These are phyloP conservation scores for Microdochium trichocladiopsis DNA, from an alignment of 2,329 filamentous ascomycete species.

Conservation along the genomic window DNA sequence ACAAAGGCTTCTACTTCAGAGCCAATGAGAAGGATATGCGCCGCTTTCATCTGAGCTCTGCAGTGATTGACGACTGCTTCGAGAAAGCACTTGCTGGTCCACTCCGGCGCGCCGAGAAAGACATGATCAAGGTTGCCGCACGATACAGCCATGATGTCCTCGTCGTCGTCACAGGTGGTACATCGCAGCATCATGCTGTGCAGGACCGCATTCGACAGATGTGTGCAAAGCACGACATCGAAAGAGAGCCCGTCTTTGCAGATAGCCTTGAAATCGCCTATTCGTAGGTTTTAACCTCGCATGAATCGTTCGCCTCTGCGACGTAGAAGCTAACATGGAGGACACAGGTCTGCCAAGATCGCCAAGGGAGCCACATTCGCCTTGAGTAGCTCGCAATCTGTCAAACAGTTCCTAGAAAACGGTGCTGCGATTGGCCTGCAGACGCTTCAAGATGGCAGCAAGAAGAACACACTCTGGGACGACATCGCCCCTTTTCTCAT, in stretches of 20 bases:
- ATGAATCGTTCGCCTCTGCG: background rate
- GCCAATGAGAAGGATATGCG: background rate
- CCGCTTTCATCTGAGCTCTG: background rate
- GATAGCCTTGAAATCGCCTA: background rate
- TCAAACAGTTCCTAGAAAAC: constrained; percentile 4
- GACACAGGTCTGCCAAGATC: constrained; percentile 5
- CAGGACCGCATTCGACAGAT: background rate
- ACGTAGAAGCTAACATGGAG: no score
- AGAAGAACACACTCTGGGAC: constrained; percentile 2
- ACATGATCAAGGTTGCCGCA: background rate
- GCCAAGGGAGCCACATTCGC: constrained; percentile 6
- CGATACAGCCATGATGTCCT: background rate
- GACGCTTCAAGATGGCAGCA: background rate
- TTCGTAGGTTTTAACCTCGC: background rate
- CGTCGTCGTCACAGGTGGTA: constrained; percentile 4
- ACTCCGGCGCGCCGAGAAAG: background rate
- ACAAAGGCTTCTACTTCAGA: background rate
- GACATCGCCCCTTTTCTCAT: constrained; percentile 2
- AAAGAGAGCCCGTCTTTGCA: constrained; percentile 1
- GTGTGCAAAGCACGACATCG: constrained; percentile 1
- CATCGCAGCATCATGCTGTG: constrained; percentile 2
- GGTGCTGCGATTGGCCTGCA: constrained; percentile 6
- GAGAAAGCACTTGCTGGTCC: constrained; percentile 1
- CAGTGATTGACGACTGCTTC: background rate
- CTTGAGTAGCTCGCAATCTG: constrained; percentile 1